phyloP scores from a whole-genome alignment of 345 rosid genomes.

The Citrus australasica region DNA sequence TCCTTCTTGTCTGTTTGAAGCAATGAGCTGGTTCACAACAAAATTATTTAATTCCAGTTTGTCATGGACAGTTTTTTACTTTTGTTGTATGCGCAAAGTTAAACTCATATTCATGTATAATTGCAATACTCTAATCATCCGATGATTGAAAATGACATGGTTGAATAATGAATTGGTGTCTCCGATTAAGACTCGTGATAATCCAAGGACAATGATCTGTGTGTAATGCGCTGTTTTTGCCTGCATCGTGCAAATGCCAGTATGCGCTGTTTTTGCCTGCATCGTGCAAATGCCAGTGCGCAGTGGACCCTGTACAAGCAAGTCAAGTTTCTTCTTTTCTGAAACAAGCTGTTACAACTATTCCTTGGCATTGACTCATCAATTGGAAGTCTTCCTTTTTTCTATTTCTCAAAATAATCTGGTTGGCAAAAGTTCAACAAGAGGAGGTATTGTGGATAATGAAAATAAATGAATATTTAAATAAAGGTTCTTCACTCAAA shows the following conservation, averaged over 20 bases:
- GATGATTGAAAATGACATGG: background rate
- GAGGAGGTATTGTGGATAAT: slow-evolving; percentile 7
- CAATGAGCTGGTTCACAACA: background rate
- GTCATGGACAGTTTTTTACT: background rate
- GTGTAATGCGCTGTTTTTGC: background rate
- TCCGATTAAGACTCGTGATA: too few species aligned
- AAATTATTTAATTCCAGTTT: background rate
- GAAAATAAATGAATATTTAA: background rate
- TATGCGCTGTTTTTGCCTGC: background rate
- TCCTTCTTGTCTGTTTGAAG: background rate
- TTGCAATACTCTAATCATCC: background rate
- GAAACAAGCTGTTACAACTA: background rate
- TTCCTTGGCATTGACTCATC: background rate
- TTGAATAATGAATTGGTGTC: too few species aligned
- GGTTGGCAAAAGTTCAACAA: background rate
- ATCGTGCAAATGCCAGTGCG: background rate
- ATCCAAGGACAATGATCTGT: background rate
- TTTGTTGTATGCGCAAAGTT: background rate
- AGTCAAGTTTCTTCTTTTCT: background rate
- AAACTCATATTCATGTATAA: too few species aligned
- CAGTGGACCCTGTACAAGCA: background rate
- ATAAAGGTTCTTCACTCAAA: slow-evolving; percentile 19
- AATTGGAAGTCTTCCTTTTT: background rate
- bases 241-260: background rate
- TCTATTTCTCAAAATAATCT: background rate